Percentiles rank a stretch among this genome's conserved stretches.
phyloP scores from a whole-genome alignment of 768 basidiomycete species.

The Cystofilobasidium ferigula region DNA sequence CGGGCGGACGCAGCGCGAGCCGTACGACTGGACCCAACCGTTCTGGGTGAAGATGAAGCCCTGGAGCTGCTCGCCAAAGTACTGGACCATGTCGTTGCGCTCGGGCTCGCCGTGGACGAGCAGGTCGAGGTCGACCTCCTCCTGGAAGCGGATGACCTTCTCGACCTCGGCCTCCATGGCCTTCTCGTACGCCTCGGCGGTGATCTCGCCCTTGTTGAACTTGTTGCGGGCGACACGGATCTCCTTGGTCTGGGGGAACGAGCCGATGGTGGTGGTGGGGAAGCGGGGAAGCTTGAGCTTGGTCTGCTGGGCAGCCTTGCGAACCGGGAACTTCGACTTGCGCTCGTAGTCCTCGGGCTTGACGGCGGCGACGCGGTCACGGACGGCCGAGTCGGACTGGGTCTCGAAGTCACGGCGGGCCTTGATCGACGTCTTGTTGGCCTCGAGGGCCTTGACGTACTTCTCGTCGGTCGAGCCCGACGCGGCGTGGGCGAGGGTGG shows the following conservation, averaged over 20 bases:
- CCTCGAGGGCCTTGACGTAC: conserved; percentile 65
- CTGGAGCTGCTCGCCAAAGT: conserved; percentile 89
- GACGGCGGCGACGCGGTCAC: conserved; percentile 88
- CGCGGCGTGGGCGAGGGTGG: conserved; percentile 70
- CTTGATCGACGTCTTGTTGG: conserved; percentile 77
- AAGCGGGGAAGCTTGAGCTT: conserved; percentile 86
- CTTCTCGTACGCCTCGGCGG: conserved; percentile 74
- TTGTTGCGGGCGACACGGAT: conserved; percentile 95
- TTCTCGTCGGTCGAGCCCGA: conserved; percentile 67
- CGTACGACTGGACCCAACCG: conserved; percentile 99
- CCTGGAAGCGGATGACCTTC: conserved; percentile 88
- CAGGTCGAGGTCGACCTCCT: conserved; percentile 87
- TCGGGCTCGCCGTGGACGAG: conserved; percentile 98
- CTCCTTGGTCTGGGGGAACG: conserved; percentile 99
- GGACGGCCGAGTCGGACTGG: conserved; percentile 83
- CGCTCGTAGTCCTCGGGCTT: conserved; percentile 74
- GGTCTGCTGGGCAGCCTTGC: conserved; percentile 79
- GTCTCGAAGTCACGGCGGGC: conserved; percentile 91
- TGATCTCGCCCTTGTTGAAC: conserved; percentile 81
- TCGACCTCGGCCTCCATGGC: conserved; percentile 99
- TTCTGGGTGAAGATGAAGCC: conserved; percentile 99
- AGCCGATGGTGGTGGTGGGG: conserved; percentile 97
- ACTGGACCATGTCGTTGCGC: conserved; percentile 99
- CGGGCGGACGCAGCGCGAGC: conserved; percentile 61
- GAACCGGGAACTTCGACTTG: conserved; percentile 73